phyloP scores from a whole-genome alignment of 148 eudicot genomes.

The Chenopodium quinoa region DNA sequence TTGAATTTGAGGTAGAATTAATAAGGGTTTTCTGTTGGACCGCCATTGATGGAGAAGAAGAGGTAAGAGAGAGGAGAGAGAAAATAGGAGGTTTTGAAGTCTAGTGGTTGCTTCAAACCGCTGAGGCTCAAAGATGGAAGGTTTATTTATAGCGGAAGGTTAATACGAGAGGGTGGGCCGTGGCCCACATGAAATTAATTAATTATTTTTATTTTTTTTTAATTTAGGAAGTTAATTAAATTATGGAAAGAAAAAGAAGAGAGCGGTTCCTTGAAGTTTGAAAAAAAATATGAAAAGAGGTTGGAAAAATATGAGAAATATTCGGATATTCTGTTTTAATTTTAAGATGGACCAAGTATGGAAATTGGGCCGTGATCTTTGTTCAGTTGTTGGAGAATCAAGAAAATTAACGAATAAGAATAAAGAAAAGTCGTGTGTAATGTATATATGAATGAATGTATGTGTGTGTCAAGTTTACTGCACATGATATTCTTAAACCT shows the following conservation, averaged over 20 bases:
- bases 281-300: not conserved
- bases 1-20: not conserved
- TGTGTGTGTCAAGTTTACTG: no score
- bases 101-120: slow-evolving; percentile 30
- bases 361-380: not conserved
- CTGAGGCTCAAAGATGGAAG: not conserved
- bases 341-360: not conserved
- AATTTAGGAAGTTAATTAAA: not conserved
- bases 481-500: no score
- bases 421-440: not conserved
- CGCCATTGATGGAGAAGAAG: slow-evolving; percentile 4
- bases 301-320: not conserved
- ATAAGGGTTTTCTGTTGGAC: slow-evolving; percentile 7
- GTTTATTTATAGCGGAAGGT: slow-evolving; percentile 20
- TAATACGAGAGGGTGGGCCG: not conserved
- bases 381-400: not conserved
- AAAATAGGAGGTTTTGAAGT: slow-evolving; percentile 11
- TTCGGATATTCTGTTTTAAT: not conserved
- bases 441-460: not conserved
- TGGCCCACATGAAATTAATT: slow-evolving; percentile 12
- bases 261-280: not conserved
- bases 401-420: not conserved
- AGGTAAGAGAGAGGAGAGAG: not conserved
- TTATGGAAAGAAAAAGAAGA: no score
- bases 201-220: not conserved